Evolutionary conservation across 805 yeast genomes (phyloP).

Genomic region (Blastobotrys americana): DNA sequence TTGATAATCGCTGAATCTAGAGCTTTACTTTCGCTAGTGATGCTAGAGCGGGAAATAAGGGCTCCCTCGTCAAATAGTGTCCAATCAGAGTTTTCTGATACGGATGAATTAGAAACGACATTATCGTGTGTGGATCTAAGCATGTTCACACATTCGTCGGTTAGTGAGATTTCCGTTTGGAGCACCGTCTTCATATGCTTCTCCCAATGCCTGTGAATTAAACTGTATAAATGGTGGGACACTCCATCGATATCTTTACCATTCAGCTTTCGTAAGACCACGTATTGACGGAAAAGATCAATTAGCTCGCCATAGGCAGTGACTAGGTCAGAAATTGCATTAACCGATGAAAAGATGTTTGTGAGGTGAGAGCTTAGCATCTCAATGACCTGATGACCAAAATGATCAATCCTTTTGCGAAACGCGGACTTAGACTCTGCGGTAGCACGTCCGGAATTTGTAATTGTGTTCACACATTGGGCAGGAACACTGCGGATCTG

Average conservation of each 20-base stretch:
- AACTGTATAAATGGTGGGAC: not conserved
- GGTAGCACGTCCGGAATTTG: constrained; percentile 3
- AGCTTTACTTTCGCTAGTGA: too few species aligned
- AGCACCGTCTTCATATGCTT: not conserved
- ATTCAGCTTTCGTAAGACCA: not conserved
- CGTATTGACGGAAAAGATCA: not conserved
- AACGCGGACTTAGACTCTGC: not conserved
- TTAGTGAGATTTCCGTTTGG: not conserved
- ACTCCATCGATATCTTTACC: too few species aligned
- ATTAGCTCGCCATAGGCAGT: not conserved
- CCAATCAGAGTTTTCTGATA: not conserved
- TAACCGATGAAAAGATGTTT: not conserved
- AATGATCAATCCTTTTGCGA: not conserved
- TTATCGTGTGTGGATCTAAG: not conserved
- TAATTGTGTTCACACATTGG: constrained; percentile 6
- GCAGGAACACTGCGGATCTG: constrained; percentile 13
- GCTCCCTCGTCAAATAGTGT: not conserved
- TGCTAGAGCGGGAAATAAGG: too few species aligned
- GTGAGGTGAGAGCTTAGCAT: not conserved
- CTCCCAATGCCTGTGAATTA: not conserved
- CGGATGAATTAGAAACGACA: not conserved
- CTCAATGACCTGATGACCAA: constrained; percentile 6
- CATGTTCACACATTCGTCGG: not conserved
- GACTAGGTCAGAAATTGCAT: not conserved
- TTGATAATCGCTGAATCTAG: not conserved